Evolutionary conservation across 1,284 basidiomycete species (phyloP), one percentile per base, ranked within the genome.

Genomic region (Vanrija humicola): DNA sequence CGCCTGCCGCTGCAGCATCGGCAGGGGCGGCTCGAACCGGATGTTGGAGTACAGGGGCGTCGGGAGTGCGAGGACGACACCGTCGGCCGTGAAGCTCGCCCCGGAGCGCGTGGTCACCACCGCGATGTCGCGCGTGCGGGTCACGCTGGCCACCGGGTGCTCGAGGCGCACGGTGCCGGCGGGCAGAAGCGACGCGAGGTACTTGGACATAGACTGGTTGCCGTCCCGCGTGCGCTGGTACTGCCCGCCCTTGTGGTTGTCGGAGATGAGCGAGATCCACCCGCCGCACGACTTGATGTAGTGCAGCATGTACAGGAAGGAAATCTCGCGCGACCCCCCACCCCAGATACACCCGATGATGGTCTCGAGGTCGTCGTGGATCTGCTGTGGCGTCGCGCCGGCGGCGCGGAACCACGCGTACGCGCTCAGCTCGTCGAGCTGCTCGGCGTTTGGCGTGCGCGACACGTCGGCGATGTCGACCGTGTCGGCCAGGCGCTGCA

Each of bases 201-300:
- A 59, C 12, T 10, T 21, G 25, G 50, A 43, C 46, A 59, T 55
- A 12, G 28, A 18, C 54, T 55, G 46, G 47, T 52, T 59, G 38
- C 58, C 58, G 42, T 55, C 46, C 3, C 54, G 28, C n/a, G 54
- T 52, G 40, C 54, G 58, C 53, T 59, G 58, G 44, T 55, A 52
- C 50, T 59, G 58, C 19, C 29, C 54, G 21, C 58, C 58, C 28
- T 47, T 43, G 10, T 34, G 25, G 28, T 46, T 50, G 43, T 19
- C 38, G 3, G 23, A 25, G 15, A 46, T n/a, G 43, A 55, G 45
- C 14, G 48, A 44, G 3, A 29, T 12, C 28, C 26, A 50, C 1
- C 57, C 58, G 28, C 47, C 45, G 16, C 23, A 25, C 8, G 23
- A 18, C 45, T 46, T 46, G 49, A 50, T 18, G 12, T 18, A 47